phyloP scores from a whole-genome alignment of 1,284 basidiomycete species.

The Cutaneotrichosporon sp. region DNA sequence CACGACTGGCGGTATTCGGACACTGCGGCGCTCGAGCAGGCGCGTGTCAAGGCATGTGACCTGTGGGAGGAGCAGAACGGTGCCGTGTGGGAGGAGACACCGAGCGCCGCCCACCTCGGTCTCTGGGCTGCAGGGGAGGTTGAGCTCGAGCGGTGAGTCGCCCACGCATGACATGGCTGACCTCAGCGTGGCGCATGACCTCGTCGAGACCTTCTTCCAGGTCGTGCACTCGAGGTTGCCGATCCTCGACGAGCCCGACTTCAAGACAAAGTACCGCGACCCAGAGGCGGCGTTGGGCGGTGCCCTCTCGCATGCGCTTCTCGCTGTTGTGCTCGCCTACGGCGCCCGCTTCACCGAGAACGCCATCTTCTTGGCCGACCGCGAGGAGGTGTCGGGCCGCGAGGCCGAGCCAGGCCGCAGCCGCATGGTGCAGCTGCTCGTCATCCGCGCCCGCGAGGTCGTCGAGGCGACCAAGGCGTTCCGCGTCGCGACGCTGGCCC shows the following conservation, averaged over 20 bases:
- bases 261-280: constrained; percentile 59
- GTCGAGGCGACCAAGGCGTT: constrained; percentile 82
- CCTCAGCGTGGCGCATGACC: constrained; percentile 64
- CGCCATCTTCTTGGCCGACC: constrained; percentile 73
- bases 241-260: constrained; percentile 72
- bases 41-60: constrained; percentile 30
- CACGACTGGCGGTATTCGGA: constrained; percentile 47
- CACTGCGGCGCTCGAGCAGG: constrained; percentile 31
- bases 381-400: constrained; percentile 57
- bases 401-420: constrained; percentile 57
- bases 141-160: constrained; percentile 30
- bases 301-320: constrained; percentile 67
- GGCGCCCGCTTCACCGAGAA: constrained; percentile 90
- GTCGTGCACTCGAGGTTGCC: constrained; percentile 81
- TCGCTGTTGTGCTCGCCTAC: constrained; percentile 88
- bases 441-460: constrained; percentile 75
- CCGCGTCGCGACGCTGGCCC: constrained; percentile 73
- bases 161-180: too few relatives aligned
- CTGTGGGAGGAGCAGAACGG: constrained; percentile 46
- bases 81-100: constrained; percentile 38
- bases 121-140: constrained; percentile 30
- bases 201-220: constrained; percentile 72
- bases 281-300: constrained; percentile 44
- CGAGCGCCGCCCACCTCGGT: constrained; percentile 35
- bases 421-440: constrained; percentile 71